Base-by-base conservation (phyloP, 768 basidiomycete genomes). In the Chalciporus sphaerocephalus region DNA sequence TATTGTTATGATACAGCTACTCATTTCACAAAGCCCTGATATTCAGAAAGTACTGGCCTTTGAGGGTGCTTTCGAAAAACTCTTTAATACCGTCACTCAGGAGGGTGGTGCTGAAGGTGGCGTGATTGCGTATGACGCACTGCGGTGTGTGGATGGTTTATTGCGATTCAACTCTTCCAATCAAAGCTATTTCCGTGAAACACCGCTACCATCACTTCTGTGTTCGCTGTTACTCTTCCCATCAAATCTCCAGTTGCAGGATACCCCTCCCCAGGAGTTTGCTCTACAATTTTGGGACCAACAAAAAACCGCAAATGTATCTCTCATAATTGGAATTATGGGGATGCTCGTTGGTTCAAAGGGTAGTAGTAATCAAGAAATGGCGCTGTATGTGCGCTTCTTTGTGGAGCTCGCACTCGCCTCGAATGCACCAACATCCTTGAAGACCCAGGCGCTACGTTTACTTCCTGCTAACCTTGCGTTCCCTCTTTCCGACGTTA, bases 11-110 rank as follows among this genome's bases (percentile, higher is more conserved):
- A 75, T 93, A 25, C 88, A 94, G 50, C 72, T 81, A 5, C 73
- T 99, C 12, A 80, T 87, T 28, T 80, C 82, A 0, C 87, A 93
- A 55, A 97, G 88, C 55, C 80, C 88, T 24, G 92, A 97, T 62
- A 89, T 99, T 27, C 95, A 97, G 60, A 98, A 97, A 67, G 83
- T 97, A 23, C 80, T 98, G 36, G 92, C 94, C 0, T 99, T 99
- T 56, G 92, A 93, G 55, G 93, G 96, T 16, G 90, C 89, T 2
- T 98, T 99, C 58, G 96, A 99, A 71, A 91, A 87, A 61, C 76
- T 99, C 23, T 92, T 98, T 69, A 83, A 83, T 44, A 92, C 89
- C 38, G 79, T 98, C 50, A 76, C 79, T 8, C 76, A 80, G 50
- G 95, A 97, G 65, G 91, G 92, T 17, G 96, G 96, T 0, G 74